Conservation (phyloP, 495 filamentous ascomycete species). For the Bacidia gigantensis region DNA sequence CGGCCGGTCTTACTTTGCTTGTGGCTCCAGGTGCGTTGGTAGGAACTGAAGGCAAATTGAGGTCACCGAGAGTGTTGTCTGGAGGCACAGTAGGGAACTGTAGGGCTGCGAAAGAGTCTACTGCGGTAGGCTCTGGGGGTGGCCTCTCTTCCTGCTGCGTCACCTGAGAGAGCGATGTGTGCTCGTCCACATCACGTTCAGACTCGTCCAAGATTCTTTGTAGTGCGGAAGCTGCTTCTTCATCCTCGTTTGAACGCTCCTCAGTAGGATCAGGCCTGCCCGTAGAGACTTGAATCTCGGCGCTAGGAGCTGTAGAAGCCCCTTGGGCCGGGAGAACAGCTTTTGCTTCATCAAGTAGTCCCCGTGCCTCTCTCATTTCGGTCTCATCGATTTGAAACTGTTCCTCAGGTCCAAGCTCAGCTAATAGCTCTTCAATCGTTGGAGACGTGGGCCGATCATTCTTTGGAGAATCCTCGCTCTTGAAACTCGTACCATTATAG, state of each 20-base stretch:
- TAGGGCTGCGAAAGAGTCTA: conserved; percentile 11
- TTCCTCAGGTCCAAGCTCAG: conserved; percentile 24
- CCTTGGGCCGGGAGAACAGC: neutral
- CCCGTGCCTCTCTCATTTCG: conserved; percentile 20
- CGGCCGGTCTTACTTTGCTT: neutral
- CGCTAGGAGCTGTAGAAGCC: neutral
- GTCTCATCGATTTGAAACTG: conserved; percentile 21
- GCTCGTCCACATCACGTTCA: neutral
- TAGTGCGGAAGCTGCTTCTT: conserved; percentile 15
- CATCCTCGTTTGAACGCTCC: conserved; percentile 7
- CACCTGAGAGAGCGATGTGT: too few relatives aligned
- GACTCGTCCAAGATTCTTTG: conserved; percentile 18
- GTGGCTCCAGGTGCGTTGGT: conserved; percentile 8
- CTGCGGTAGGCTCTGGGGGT: neutral
- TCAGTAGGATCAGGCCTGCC: neutral
- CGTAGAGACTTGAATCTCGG: neutral
- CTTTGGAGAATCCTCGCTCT: conserved; percentile 4
- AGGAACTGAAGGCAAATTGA: conserved; percentile 10
- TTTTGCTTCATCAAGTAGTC: conserved; percentile 22
- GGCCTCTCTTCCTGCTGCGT: neutral
- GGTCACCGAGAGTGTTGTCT: conserved; percentile 1
- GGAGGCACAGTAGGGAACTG: conserved; percentile 9
- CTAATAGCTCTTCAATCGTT: conserved; percentile 26
- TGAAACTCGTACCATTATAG: neutral
- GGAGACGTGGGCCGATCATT: conserved; percentile 16